Evolutionary conservation across 306 rosid species (phyloP), one percentile per base, ranked within the genome.

Genomic region (Gillenia trifoliata): DNA sequence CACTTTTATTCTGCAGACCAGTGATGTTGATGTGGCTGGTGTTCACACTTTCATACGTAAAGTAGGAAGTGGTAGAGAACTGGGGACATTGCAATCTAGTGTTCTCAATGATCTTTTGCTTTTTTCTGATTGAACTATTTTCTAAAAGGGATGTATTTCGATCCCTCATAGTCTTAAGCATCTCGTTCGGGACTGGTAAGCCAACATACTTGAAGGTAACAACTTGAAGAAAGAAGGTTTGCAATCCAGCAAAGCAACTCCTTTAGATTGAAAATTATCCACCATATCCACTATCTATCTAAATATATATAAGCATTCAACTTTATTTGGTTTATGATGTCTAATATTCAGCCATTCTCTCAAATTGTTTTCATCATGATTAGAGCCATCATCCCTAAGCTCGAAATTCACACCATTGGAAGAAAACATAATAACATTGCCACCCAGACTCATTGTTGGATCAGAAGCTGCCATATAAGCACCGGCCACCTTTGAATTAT

Each of bases 341-440:
- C 78, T 83, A 66, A 22, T 72, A 79, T 82, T 88, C 80, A 93
- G 83, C 97, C 98, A 93, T 61, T 91, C 92, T 86, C 96, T 88
- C 80, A 93, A 78, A 79, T 79, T 89, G 78, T 85, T 78, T 20
- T 90, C 96, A 78, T 74, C 85, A 70, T 74, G 74, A 72, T 76
- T 84, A 81, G 88, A 84, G 78, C 55, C 85, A 68, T 56, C 75
- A 41, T 64, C 40, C 78, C 78, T 82, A 30, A 56, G 78, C 77
- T n/a, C 68, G 73, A 33, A 73, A 72, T 79, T 74, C 59, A 26
- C 43, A n/a, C 40, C 57, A 43, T 64, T 34, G 68, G 84, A 78
- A 72, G 91, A 65, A 49, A 82, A 74, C 64, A 60, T 82, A 45
- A 77, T 78, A 71, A 84, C 60, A 77, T 79, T 82, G 50, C 78